phyloP scores from a whole-genome alignment of 345 rosid species.

The Triadica sebifera region DNA sequence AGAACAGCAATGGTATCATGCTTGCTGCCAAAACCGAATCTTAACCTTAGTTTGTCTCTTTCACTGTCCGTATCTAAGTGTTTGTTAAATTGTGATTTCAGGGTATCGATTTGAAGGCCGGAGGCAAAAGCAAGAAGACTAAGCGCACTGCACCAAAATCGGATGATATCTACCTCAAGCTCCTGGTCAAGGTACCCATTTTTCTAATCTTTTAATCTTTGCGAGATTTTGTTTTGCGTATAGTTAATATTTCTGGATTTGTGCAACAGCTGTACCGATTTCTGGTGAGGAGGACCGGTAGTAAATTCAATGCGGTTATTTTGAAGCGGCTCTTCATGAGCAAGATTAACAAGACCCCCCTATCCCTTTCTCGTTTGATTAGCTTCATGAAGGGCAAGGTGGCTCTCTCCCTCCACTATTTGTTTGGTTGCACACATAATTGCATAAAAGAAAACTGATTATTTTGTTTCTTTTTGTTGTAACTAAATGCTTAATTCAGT shows the following conservation, averaged over 20 bases:
- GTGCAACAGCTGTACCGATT: conserved; percentile 72
- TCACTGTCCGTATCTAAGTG: neutral
- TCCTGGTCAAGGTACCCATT: conserved; percentile 70
- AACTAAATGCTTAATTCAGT: neutral
- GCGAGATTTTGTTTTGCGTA: neutral
- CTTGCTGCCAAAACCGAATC: neutral
- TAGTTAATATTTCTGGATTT: neutral
- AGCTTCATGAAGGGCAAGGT: conserved; percentile 77
- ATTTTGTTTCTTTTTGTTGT: neutral
- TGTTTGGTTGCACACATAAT: neutral
- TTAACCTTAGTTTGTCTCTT: neutral
- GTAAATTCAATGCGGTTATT: conserved; percentile 90
- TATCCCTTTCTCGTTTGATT: conserved; percentile 74
- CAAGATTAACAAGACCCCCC: conserved; percentile 87
- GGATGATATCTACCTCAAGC: conserved; percentile 93
- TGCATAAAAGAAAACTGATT: neutral
- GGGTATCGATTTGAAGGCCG: conserved; percentile 97
- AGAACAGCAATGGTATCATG: conserved; percentile 11
- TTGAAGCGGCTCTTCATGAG: conserved; percentile 96
- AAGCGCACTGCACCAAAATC: conserved; percentile 88
- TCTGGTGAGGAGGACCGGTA: conserved; percentile 83
- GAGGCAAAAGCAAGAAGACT: conserved; percentile 97
- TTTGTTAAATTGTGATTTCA: conserved; percentile 33
- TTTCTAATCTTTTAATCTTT: neutral
- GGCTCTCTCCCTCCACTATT: neutral